phyloP scores from a whole-genome alignment of 2,329 filamentous ascomycete genomes.

The Aspergillus caelatus region DNA sequence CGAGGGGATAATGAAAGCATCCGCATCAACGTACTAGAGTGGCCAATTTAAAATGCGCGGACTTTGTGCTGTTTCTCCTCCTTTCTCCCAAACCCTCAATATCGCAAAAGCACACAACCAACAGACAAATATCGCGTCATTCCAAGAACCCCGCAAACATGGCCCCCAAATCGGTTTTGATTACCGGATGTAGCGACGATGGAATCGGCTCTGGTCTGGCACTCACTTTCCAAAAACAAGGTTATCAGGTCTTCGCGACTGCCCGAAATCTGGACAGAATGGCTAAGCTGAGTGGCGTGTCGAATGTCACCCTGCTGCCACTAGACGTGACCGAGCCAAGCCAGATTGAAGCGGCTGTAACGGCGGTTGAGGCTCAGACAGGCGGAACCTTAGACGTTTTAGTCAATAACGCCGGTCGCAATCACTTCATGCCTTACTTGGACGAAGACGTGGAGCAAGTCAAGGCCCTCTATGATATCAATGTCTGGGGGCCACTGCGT shows the following conservation, averaged over 20 bases:
- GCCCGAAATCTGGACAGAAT: constrained; percentile 35
- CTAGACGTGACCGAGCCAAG: constrained; percentile 33
- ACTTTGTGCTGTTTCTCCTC: no score
- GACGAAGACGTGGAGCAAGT: constrained; percentile 38
- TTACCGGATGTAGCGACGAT: constrained; percentile 43
- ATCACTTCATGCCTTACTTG: constrained; percentile 40
- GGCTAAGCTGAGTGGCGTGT: constrained; percentile 19
- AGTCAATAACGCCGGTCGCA: constrained; percentile 47
- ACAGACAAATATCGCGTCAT: not conserved
- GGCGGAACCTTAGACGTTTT: constrained; percentile 40
- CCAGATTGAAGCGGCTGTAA: constrained; percentile 30
- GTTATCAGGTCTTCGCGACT: constrained; percentile 44
- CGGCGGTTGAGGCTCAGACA: constrained; percentile 24
- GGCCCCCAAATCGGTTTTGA: constrained; percentile 28
- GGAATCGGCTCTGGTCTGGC: constrained; percentile 44
- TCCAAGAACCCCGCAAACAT: not conserved
- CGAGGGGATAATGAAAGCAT: no score
- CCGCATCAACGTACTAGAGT: no score
- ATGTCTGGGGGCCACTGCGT: constrained; percentile 21
- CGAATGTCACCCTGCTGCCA: constrained; percentile 29
- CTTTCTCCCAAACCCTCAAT: no score
- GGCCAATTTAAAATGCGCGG: no score
- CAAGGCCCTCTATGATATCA: constrained; percentile 25
- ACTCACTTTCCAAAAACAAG: constrained; percentile 33
- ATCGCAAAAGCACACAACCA: no score